These are phyloP conservation scores for Trypanosomatidae sp. DNA, from an alignment of 208 protist genomes.

Conservation along the genomic window DNA sequence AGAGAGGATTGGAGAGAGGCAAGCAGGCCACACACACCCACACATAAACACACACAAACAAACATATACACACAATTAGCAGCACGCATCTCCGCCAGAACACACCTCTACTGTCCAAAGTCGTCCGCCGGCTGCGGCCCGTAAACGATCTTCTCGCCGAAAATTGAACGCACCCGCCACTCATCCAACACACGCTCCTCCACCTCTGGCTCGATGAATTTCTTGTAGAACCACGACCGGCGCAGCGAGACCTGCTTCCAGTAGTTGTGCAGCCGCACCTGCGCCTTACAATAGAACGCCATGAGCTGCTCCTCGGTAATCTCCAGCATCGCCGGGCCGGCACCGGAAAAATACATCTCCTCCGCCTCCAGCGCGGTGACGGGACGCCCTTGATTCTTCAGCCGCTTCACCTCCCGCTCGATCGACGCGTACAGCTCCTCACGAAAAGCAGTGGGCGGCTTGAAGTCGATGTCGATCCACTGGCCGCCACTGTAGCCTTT, in stretches of 20 bases:
- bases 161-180: conserved; percentile 60
- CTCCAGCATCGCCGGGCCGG: conserved; percentile 73
- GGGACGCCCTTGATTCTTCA: conserved; percentile 57
- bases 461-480: conserved; percentile 88
- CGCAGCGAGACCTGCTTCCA: conserved; percentile 84
- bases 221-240: conserved; percentile 78
- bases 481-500: conserved; percentile 79
- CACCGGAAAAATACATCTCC: conserved; percentile 87
- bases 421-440: conserved; percentile 71
- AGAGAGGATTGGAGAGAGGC: no score
- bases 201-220: conserved; percentile 77
- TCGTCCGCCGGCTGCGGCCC: conserved; percentile 53
- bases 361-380: conserved; percentile 84
- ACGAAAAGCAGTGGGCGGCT: conserved; percentile 68
- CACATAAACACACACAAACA: no score
- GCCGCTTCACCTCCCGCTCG: conserved; percentile 52
- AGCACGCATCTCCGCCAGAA: no score
- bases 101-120: no score
- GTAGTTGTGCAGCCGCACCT: conserved; percentile 85
- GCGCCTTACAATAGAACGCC: conserved; percentile 69
- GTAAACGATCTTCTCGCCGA: conserved; percentile 74
- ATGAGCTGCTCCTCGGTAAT: conserved; percentile 75
- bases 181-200: conserved; percentile 60
- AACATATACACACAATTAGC: no score
- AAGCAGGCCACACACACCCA: no score